phyloP scores from a whole-genome alignment of 305 asterid genomes.

The Coffea humblotiana region DNA sequence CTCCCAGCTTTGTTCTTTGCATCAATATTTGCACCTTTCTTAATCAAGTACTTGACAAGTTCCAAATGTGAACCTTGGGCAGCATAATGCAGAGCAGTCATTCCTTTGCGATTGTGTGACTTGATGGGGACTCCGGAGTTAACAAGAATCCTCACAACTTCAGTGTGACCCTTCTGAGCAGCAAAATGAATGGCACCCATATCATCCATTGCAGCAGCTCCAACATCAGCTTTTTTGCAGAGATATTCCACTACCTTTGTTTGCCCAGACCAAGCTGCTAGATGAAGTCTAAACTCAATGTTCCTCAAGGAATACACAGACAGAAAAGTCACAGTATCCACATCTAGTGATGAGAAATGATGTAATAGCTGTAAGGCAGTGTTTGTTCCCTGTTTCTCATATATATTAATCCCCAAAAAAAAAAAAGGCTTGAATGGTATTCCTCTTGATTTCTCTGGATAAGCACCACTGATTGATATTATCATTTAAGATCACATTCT shows the following conservation, averaged over 20 bases:
- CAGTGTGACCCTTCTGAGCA: slow-evolving; percentile 89
- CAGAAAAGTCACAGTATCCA: too few relatives aligned
- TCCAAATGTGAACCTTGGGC: slow-evolving; percentile 82
- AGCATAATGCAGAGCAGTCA: slow-evolving; percentile 93
- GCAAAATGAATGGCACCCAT: slow-evolving; percentile 98
- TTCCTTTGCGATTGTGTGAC: slow-evolving; percentile 78
- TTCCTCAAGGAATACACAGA: slow-evolving; percentile 41
- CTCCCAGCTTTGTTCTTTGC: slow-evolving; percentile 80
- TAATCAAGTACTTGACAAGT: slow-evolving; percentile 69
- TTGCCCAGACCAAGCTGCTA: slow-evolving; percentile 98
- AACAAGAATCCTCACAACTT: slow-evolving; percentile 60
- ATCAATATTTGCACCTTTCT: slow-evolving; percentile 65
- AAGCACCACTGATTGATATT: too few relatives aligned
- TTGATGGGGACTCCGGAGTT: slow-evolving; percentile 65
- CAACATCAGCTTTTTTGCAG: slow-evolving; percentile 68
- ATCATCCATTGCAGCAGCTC: slow-evolving; percentile 98
- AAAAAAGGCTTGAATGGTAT: too few relatives aligned
- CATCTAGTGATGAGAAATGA: too few relatives aligned
- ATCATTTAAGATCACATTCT: too few relatives aligned
- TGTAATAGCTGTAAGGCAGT: too few relatives aligned
- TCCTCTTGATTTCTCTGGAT: too few relatives aligned
- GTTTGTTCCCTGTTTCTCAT: too few relatives aligned
- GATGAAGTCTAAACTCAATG: slow-evolving; percentile 62
- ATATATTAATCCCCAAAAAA: too few relatives aligned
- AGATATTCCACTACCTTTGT: slow-evolving; percentile 69